Percentiles rank a stretch among this genome's conserved stretches.
Conservation (phyloP, 306 rosid genomes). For the Medicago arabica region DNA sequence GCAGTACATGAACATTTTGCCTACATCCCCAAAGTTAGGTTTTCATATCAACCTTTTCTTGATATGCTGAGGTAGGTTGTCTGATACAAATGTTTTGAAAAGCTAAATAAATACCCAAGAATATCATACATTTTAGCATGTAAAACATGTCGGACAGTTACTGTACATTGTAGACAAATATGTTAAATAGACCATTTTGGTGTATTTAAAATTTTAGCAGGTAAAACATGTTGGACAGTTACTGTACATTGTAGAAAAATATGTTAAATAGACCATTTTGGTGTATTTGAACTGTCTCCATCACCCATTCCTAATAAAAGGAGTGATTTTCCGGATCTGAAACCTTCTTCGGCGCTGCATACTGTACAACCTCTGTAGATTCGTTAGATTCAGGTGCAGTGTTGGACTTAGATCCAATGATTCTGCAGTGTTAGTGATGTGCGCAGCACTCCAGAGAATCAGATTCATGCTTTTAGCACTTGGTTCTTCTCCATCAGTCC, state of each 20-base stretch:
- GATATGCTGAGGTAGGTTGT: neutral
- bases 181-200: no score
- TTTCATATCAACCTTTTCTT: neutral
- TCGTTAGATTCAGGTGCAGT: neutral
- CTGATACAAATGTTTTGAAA: neutral
- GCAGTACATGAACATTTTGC: neutral
- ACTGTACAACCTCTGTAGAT: neutral
- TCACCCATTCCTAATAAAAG: neutral
- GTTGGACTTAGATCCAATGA: constrained; percentile 5
- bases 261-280: constrained; percentile 14
- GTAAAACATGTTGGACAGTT: neutral
- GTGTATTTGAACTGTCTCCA: neutral
- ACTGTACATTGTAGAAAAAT: neutral
- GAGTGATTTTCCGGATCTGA: neutral
- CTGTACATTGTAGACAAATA: no score
- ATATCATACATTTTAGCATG: neutral
- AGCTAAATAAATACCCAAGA: constrained; percentile 2
- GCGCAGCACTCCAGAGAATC: no score
- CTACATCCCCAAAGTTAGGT: neutral
- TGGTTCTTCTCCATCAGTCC: neutral
- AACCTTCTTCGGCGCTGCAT: neutral
- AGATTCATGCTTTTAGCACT: no score
- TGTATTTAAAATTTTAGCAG: constrained; percentile 11
- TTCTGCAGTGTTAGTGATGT: neutral
- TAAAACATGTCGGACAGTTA: no score